Conservation (phyloP, 768 basidiomycete species). For the Astraeus odoratus region DNA sequence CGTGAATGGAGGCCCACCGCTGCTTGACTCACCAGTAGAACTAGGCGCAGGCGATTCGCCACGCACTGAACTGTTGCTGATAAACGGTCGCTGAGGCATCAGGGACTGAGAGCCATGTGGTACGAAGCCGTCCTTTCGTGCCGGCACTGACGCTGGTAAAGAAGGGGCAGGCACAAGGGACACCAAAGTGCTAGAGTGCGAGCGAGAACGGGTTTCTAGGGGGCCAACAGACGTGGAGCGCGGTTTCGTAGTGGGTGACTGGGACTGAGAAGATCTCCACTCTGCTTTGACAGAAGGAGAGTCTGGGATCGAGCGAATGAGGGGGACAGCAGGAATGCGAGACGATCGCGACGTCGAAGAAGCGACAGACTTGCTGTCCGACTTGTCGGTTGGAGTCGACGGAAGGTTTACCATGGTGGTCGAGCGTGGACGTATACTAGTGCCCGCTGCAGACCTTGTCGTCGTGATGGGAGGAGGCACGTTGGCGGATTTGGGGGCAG, state of each 20-base stretch:
- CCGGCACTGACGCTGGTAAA: constrained; percentile 1
- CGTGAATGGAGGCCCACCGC: constrained; percentile 62
- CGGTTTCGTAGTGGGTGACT: constrained; percentile 4
- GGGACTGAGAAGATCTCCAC: constrained; percentile 8
- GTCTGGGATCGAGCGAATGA: constrained; percentile 26
- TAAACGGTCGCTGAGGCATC: constrained; percentile 52
- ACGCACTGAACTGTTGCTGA: constrained; percentile 26
- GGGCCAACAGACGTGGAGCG: constrained; percentile 7
- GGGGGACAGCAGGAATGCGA: constrained; percentile 23
- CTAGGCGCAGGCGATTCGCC: constrained; percentile 69
- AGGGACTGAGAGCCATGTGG: constrained; percentile 20
- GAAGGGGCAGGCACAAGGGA: constrained; percentile 6
- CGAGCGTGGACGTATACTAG: constrained; percentile 9
- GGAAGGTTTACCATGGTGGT: constrained; percentile 3
- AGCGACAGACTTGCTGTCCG: constrained; percentile 19
- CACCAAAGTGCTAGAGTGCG: constrained; percentile 5
- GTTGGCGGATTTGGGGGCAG: constrained; percentile 2
- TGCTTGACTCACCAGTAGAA: constrained; percentile 81
- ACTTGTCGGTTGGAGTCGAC: constrained; percentile 18
- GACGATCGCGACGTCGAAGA: constrained; percentile 21
- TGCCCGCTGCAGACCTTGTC: constrained; percentile 9
- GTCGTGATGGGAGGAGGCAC: background rate
- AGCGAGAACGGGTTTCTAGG: constrained; percentile 10
- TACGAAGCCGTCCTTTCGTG: constrained; percentile 14
- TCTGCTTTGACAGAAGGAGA: constrained; percentile 25